A percentile compares a stretch with the other conserved stretches of the same genome.
Conservation (phyloP, 345 rosid species). For the Eucalyptus tenuipes region DNA sequence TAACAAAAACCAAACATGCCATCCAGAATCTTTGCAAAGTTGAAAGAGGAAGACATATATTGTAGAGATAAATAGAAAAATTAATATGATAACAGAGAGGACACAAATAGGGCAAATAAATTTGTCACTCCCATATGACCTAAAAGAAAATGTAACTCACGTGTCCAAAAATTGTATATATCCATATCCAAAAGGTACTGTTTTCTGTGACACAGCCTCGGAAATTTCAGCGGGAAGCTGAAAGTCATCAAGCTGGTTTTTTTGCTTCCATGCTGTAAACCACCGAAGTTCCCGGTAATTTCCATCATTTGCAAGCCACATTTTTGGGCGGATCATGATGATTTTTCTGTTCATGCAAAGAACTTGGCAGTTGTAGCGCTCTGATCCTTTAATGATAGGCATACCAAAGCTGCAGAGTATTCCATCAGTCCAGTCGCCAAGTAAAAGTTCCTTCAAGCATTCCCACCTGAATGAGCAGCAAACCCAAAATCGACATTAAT, state of each 20-base stretch:
- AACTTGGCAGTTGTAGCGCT: conserved; percentile 91
- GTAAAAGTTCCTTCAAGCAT: conserved; percentile 73
- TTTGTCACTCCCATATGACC: conserved; percentile 39
- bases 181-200: conserved; percentile 86
- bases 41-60: not conserved
- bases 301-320: conserved; percentile 94
- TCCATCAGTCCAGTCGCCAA: conserved; percentile 78
- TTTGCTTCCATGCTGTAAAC: conserved; percentile 88
- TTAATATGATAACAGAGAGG: not conserved
- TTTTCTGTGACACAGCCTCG: conserved; percentile 60
- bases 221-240: conserved; percentile 64
- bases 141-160: conserved; percentile 16
- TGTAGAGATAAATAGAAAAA: not conserved
- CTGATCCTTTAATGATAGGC: conserved; percentile 85
- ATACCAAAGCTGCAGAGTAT: conserved; percentile 91
- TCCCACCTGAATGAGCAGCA: conserved; percentile 58
- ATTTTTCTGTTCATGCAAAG: conserved; percentile 72
- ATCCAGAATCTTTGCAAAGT: not conserved
- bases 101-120: not conserved
- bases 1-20: not conserved
- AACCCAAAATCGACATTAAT: not conserved
- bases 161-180: conserved; percentile 79
- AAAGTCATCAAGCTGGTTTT: conserved; percentile 58
- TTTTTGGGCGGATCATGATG: conserved; percentile 82
- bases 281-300: conserved; percentile 82